Conservation (phyloP, 768 basidiomycete genomes). For the Lactifluus piperatus region DNA sequence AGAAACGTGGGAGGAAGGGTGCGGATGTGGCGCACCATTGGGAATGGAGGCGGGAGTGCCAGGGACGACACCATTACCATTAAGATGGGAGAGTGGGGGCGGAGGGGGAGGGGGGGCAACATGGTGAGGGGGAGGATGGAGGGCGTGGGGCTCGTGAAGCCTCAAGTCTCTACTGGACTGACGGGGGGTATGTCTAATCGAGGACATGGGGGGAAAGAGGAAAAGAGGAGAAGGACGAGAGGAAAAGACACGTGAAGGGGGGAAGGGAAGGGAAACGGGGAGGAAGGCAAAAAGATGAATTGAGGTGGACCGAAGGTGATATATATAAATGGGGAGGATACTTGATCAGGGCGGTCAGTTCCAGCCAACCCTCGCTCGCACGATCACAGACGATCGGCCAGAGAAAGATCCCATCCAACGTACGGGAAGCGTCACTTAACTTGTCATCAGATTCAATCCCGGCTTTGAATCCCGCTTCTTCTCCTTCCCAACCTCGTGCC, state of each 20-base stretch:
- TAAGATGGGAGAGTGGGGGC: slow-evolving; percentile 40
- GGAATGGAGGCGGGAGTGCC: slow-evolving; percentile 34
- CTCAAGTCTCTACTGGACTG: slow-evolving; percentile 53
- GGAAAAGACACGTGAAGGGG: slow-evolving; percentile 24
- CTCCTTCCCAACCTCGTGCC: slow-evolving; percentile 51
- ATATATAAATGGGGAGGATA: slow-evolving; percentile 28
- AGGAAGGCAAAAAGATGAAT: slow-evolving; percentile 25
- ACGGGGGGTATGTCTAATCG: slow-evolving; percentile 47
- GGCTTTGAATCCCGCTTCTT: slow-evolving; percentile 26
- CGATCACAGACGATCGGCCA: slow-evolving; percentile 57
- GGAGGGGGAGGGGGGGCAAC: slow-evolving; percentile 35
- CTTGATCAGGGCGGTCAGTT: slow-evolving; percentile 33
- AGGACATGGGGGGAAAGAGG: slow-evolving; percentile 40
- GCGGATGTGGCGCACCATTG: slow-evolving; percentile 36
- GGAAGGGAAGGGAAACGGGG: slow-evolving; percentile 26
- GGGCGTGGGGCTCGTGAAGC: slow-evolving; percentile 48
- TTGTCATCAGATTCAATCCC: slow-evolving; percentile 23
- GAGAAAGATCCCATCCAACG: slow-evolving; percentile 21
- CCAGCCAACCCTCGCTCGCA: slow-evolving; percentile 38
- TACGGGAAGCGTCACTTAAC: slow-evolving; percentile 20
- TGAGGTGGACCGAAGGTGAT: slow-evolving; percentile 20
- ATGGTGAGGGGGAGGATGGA: slow-evolving; percentile 36
- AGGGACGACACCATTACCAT: slow-evolving; percentile 42
- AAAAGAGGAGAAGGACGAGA: slow-evolving; percentile 17
- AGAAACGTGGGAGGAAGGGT: slow-evolving; percentile 34